Percentiles rank a stretch among this genome's conserved stretches.
Evolutionary conservation across 257 asterid species (phyloP).

Genomic region (Nicotiana undulata): DNA sequence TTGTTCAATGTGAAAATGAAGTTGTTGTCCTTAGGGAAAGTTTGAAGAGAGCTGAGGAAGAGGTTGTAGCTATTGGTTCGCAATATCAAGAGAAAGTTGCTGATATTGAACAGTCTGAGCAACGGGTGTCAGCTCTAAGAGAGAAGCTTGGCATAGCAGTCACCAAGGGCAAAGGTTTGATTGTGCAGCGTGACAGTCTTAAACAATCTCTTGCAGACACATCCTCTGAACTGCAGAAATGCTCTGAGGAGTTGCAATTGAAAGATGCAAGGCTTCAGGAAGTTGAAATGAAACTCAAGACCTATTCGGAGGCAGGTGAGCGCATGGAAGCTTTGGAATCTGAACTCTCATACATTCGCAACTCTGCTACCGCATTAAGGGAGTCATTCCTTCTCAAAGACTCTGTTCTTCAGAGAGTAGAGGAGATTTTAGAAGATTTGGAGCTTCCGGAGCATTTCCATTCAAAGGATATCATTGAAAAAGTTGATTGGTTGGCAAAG

Average conservation of each 20-base stretch:
- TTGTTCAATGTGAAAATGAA: slow-evolving; percentile 58
- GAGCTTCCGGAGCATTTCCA: slow-evolving; percentile 94
- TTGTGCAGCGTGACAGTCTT: slow-evolving; percentile 85
- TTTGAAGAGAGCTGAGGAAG: slow-evolving; percentile 52
- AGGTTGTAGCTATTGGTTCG: slow-evolving; percentile 34
- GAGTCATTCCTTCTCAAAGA: slow-evolving; percentile 98
- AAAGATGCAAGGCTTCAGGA: slow-evolving; percentile 73
- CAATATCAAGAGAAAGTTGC: slow-evolving; percentile 53
- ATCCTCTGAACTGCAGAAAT: slow-evolving; percentile 66
- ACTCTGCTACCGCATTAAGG: slow-evolving; percentile 89
- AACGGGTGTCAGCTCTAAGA: slow-evolving; percentile 77
- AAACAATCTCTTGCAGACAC: slow-evolving; percentile 81
- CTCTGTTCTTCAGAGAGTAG: slow-evolving; percentile 88
- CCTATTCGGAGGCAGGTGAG: slow-evolving; percentile 92
- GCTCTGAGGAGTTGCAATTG: slow-evolving; percentile 62
- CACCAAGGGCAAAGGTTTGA: slow-evolving; percentile 91
- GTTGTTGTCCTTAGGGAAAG: slow-evolving; percentile 52
- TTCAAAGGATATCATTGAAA: slow-evolving; percentile 73
- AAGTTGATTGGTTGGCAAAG: slow-evolving; percentile 86
- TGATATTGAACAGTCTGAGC: slow-evolving; percentile 92
- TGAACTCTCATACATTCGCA: slow-evolving; percentile 95
- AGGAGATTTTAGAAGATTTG: slow-evolving; percentile 90
- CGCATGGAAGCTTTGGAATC: slow-evolving; percentile 98
- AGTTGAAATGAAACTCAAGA: slow-evolving; percentile 74
- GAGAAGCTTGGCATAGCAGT: slow-evolving; percentile 97